Percentiles rank a stretch among this genome's conserved stretches.
These are phyloP conservation scores for Vachellia collinsii DNA, from an alignment of 306 rosid genomes.

Conservation along the genomic window DNA sequence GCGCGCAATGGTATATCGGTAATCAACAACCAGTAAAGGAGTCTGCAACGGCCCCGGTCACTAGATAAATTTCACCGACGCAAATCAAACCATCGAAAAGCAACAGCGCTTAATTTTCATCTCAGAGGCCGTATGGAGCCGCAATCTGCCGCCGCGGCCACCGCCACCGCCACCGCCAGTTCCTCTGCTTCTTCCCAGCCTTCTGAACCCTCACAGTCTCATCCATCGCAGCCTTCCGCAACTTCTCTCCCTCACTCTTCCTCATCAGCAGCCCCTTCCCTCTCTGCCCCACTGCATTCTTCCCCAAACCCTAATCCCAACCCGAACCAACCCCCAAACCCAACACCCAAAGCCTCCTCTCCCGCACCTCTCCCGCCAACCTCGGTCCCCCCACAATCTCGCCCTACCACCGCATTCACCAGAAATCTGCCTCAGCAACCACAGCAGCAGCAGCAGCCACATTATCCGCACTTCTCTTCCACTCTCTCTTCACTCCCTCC, in stretches of 20 bases:
- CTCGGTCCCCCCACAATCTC: constrained; percentile 49
- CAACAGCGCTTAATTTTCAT: not conserved
- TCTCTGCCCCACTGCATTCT: constrained; percentile 39
- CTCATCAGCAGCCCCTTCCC: constrained; percentile 42
- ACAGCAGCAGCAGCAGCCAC: constrained; percentile 53
- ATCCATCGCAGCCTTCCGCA: constrained; percentile 15
- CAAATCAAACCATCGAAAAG: not conserved
- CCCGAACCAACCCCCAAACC: constrained; percentile 39
- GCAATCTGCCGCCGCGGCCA: constrained; percentile 47
- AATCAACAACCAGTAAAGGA: too few species aligned
- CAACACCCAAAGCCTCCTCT: constrained; percentile 48
- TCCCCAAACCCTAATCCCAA: constrained; percentile 40
- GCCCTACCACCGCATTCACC: constrained; percentile 60
- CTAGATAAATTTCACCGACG: too few species aligned
- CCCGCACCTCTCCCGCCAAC: constrained; percentile 33
- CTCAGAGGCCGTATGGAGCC: constrained; percentile 38
- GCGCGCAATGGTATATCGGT: too few species aligned
- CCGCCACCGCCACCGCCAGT: constrained; percentile 42
- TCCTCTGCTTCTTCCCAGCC: constrained; percentile 34
- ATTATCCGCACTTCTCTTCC: constrained; percentile 57
- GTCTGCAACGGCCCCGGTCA: too few species aligned
- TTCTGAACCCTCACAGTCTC: constrained; percentile 36
- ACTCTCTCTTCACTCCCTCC: constrained; percentile 50
- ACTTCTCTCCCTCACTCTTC: constrained; percentile 37
- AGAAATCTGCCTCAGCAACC: constrained; percentile 44